A percentile compares a stretch with the other conserved stretches of the same genome.
Conservation (phyloP, 2,329 filamentous ascomycete species). For the Botrytis hyacinthi region DNA sequence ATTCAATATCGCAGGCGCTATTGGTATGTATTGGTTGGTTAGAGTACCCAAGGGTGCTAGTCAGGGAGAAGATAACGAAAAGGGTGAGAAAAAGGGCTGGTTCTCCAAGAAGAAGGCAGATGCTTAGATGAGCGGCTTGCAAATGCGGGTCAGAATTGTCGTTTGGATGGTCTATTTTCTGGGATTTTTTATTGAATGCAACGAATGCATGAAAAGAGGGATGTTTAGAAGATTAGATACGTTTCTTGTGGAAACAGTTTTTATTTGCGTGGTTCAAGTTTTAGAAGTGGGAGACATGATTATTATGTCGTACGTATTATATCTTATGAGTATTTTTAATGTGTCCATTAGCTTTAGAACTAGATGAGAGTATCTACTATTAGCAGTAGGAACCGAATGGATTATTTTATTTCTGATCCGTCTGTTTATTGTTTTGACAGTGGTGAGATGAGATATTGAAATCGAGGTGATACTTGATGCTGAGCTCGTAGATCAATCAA, state of each 20-base stretch:
- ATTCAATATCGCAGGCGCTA: slow-evolving; percentile 53
- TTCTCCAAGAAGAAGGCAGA: slow-evolving; percentile 13
- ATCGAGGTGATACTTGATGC: background rate
- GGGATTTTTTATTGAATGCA: background rate
- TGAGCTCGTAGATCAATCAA: background rate
- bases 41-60: slow-evolving; percentile 45
- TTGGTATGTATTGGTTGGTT: slow-evolving; percentile 54
- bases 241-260: background rate
- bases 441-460: background rate
- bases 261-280: background rate
- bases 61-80: slow-evolving; percentile 22
- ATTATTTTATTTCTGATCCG: background rate
- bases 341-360: background rate
- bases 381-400: background rate
- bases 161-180: too few relatives aligned
- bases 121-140: background rate
- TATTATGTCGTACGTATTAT: slow-evolving; percentile 4
- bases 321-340: background rate
- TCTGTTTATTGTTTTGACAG: background rate
- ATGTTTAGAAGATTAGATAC: background rate
- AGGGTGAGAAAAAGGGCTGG: slow-evolving; percentile 4
- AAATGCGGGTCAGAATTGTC: background rate
- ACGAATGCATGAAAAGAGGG: background rate
- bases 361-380: background rate
- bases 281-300: background rate